Conservation (phyloP, 2,329 filamentous ascomycete species). For the Monosporascus sp. region DNA sequence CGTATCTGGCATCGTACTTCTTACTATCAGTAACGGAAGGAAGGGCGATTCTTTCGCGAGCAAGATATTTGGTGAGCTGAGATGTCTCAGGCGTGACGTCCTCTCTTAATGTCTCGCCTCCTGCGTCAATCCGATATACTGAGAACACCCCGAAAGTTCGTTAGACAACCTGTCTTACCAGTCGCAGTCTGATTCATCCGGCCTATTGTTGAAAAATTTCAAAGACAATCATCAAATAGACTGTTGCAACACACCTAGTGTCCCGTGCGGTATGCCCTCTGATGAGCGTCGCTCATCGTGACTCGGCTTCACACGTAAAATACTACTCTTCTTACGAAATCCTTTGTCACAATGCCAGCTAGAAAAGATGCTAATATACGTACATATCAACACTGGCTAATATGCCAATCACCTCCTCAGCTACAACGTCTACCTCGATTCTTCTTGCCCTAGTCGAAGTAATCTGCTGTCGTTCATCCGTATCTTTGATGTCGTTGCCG, state of each 20-base stretch:
- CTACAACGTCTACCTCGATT: too few relatives aligned
- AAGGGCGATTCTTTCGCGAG: not conserved
- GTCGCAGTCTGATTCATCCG: not conserved
- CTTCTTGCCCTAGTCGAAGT: too few relatives aligned
- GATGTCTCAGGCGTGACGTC: slow-evolving; percentile 5
- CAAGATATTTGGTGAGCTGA: slow-evolving; percentile 2
- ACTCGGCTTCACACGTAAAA: not conserved
- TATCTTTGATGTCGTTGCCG: too few relatives aligned
- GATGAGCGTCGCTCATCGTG: too few relatives aligned
- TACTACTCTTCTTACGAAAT: too few relatives aligned
- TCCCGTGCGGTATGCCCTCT: not conserved
- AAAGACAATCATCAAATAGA: not conserved
- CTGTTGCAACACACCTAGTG: not conserved
- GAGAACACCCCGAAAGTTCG: not conserved
- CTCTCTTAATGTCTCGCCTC: slow-evolving; percentile 1
- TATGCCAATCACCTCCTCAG: too few relatives aligned
- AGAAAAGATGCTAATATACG: too few relatives aligned
- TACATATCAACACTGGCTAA: too few relatives aligned
- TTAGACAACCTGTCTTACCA: not conserved
- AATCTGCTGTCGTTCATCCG: too few relatives aligned
- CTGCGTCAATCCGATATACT: not conserved
- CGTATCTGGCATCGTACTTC: not conserved
- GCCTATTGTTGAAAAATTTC: not conserved
- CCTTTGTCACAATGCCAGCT: too few relatives aligned
- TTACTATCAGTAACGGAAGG: not conserved